Evolutionary conservation across 208 protist species (phyloP).

Genomic region (Lotmaria passim): DNA sequence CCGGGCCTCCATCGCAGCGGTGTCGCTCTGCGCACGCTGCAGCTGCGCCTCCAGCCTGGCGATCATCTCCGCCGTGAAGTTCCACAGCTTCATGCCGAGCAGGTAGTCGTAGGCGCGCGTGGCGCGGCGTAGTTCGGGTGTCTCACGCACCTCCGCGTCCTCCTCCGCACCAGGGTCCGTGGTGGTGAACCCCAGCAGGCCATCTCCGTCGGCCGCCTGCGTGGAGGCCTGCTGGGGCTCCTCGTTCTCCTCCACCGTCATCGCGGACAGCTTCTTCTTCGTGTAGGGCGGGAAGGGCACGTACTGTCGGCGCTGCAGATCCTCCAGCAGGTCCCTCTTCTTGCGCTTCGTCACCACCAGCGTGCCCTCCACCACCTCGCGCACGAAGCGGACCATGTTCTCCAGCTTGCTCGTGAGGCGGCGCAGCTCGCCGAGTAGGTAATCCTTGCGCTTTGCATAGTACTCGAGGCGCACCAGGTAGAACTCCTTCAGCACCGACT

Average conservation of each 20-base stretch:
- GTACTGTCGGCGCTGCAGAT: conserved; percentile 92
- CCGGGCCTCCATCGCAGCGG: conserved; percentile 73
- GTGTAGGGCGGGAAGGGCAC: conserved; percentile 81
- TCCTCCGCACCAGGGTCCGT: conserved; percentile 22
- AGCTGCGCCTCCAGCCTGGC: conserved; percentile 90
- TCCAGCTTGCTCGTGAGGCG: conserved; percentile 90
- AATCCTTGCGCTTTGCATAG: conserved; percentile 97
- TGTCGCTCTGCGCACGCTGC: conserved; percentile 74
- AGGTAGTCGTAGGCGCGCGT: conserved; percentile 98
- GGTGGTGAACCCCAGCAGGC: conserved; percentile 28
- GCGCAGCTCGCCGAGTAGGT: conserved; percentile 89
- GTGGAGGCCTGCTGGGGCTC: conserved; percentile 6
- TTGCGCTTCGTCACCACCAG: conserved; percentile 94
- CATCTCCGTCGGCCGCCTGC: conserved; percentile 29
- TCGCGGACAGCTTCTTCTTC: conserved; percentile 84
- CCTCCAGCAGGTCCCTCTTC: conserved; percentile 94
- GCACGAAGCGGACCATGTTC: conserved; percentile 99
- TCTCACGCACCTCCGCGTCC: conserved; percentile 34
- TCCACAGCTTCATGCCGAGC: conserved; percentile 98
- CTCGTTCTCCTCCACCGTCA: conserved; percentile 76
- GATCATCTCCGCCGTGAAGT: conserved; percentile 97
- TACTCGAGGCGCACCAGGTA: conserved; percentile 95
- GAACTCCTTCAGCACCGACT: conserved; percentile 97
- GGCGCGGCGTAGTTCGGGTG: conserved; percentile 66
- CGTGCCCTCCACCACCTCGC: conserved; percentile 94